Conservation (phyloP, 495 filamentous ascomycete genomes). For the Amorphotheca resinae region DNA sequence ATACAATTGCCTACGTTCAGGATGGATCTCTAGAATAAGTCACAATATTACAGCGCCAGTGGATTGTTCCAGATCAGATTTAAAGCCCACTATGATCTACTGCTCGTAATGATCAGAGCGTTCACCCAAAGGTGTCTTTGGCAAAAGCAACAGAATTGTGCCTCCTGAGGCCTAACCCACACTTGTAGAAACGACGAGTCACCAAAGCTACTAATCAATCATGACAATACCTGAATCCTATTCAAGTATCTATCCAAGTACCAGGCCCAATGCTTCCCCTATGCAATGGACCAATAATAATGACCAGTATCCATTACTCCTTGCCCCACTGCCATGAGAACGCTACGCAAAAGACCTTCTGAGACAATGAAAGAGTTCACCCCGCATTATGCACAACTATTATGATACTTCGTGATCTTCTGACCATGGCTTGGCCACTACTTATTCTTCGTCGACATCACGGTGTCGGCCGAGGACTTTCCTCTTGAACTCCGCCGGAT, state of each 20-base stretch:
- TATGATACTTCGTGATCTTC: slow-evolving; percentile 4
- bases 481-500: slow-evolving; percentile 77
- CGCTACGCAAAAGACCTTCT: slow-evolving; percentile 12
- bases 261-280: background rate
- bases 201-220: too few species aligned
- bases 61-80: too few species aligned
- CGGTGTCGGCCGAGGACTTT: slow-evolving; percentile 44
- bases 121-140: too few species aligned
- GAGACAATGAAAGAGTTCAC: background rate
- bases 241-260: slow-evolving; percentile 1
- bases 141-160: too few species aligned
- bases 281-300: slow-evolving; percentile 8
- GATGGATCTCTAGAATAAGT: too few species aligned
- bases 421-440: background rate
- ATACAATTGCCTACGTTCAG: too few species aligned
- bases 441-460: slow-evolving; percentile 43
- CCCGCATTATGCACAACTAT: slow-evolving; percentile 4
- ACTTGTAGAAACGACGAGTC: too few species aligned
- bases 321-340: slow-evolving; percentile 11
- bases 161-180: too few species aligned
- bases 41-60: too few species aligned
- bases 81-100: too few species aligned
- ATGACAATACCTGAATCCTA: slow-evolving; percentile 7
- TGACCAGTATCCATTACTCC: slow-evolving; percentile 15
- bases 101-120: too few species aligned